phyloP scores from a whole-genome alignment of 768 basidiomycete species.

The Boletus insuetus region DNA sequence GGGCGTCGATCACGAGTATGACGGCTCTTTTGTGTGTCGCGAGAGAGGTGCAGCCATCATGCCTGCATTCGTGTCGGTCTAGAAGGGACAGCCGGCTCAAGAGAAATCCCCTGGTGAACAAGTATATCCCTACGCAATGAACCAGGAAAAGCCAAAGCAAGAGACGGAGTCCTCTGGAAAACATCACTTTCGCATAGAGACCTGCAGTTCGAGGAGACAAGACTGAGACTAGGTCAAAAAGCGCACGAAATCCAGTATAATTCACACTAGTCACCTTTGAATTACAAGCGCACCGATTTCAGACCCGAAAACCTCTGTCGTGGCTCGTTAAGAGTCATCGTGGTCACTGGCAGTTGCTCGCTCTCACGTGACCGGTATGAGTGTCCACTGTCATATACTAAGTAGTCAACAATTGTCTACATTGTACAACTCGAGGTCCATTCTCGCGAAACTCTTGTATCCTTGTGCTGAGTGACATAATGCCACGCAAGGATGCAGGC shows the following conservation, averaged over 20 bases:
- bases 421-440: too few species aligned
- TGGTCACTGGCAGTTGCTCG: not conserved
- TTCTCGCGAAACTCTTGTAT: too few species aligned
- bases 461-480: slow-evolving; percentile 22
- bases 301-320: too few species aligned
- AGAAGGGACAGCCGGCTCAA: slow-evolving; percentile 56
- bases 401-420: too few species aligned
- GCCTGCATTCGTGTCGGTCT: slow-evolving; percentile 48
- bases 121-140: slow-evolving; percentile 78
- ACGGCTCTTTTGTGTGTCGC: slow-evolving; percentile 80
- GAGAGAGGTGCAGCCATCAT: slow-evolving; percentile 36
- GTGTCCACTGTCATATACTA: too few species aligned
- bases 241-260: not conserved
- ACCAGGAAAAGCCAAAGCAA: slow-evolving; percentile 61
- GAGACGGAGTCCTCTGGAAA: slow-evolving; percentile 21
- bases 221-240: not conserved
- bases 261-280: not conserved
- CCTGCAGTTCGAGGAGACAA: not conserved
- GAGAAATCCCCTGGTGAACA: slow-evolving; percentile 92
- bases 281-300: not conserved
- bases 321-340: not conserved
- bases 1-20: slow-evolving; percentile 84
- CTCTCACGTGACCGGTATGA: slow-evolving; percentile 6
- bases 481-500: slow-evolving; percentile 69
- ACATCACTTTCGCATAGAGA: slow-evolving; percentile 18